phyloP scores from a whole-genome alignment of 345 rosid genomes.

The Dimocarpus longan region DNA sequence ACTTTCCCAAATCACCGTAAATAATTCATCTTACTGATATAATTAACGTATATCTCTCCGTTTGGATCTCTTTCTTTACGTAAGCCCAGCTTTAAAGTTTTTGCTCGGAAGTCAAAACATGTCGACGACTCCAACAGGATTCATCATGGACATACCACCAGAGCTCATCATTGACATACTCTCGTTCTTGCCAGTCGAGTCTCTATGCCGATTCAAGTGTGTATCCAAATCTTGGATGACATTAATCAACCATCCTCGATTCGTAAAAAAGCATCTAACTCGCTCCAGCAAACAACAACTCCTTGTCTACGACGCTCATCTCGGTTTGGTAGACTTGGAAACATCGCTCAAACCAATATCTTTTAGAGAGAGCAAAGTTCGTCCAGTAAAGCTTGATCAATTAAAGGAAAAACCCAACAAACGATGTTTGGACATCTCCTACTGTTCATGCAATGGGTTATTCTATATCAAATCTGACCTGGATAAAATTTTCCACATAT shows the following conservation, averaged over 20 bases:
- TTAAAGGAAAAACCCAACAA: background rate
- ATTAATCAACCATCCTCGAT: background rate
- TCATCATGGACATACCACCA: no score
- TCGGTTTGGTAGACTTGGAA: background rate
- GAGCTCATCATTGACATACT: background rate
- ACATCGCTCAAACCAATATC: background rate
- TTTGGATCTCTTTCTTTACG: no score
- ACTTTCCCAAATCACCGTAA: no score
- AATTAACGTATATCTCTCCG: no score
- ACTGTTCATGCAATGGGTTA: background rate
- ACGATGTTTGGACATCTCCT: background rate
- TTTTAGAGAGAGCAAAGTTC: no score
- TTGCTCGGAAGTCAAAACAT: no score
- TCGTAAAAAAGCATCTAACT: background rate
- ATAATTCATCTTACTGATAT: no score
- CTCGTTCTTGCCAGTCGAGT: background rate
- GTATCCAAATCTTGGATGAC: no score
- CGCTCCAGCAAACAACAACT: background rate
- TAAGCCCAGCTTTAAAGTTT: no score
- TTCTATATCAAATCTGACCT: background rate
- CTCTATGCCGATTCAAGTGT: background rate
- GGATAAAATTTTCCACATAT: background rate
- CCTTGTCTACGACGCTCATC: background rate
- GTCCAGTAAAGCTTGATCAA: background rate
- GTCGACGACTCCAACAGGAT: background rate